phyloP scores from a whole-genome alignment of 441 rosid species.

The Adansonia madagascariensis region DNA sequence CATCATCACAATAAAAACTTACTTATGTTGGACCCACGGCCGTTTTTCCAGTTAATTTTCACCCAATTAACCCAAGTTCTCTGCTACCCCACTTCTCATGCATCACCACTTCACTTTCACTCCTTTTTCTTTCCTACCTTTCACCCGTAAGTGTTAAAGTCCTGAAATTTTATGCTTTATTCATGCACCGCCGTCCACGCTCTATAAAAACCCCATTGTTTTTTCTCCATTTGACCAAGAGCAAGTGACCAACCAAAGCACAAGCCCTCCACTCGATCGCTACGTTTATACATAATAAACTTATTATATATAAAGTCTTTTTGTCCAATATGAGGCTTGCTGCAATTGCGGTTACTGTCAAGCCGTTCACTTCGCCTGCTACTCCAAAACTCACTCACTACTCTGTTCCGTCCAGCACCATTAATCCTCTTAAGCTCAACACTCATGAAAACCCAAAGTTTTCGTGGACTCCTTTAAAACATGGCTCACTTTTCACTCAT shows the following conservation, averaged over 20 bases:
- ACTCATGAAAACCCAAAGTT: neutral
- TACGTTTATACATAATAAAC: neutral
- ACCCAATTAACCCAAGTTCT: neutral
- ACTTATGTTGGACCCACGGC: slow-evolving; percentile 3
- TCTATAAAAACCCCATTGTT: slow-evolving; percentile 3
- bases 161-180: neutral
- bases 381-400: slow-evolving; percentile 15
- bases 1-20: neutral
- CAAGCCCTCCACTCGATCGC: neutral
- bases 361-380: slow-evolving; percentile 16
- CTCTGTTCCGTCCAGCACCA: slow-evolving; percentile 29
- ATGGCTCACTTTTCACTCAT: slow-evolving; percentile 7
- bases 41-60: slow-evolving; percentile 1
- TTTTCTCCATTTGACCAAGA: neutral
- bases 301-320: too few species aligned
- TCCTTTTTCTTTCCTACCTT: too few species aligned
- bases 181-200: slow-evolving; percentile 21
- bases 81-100: neutral
- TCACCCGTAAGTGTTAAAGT: neutral
- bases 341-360: slow-evolving; percentile 4
- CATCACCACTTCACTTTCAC: slow-evolving; percentile 5
- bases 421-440: slow-evolving; percentile 30
- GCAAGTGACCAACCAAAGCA: neutral
- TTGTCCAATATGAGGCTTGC: slow-evolving; percentile 33
- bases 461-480: slow-evolving; percentile 9